Conservation (phyloP, 129 eudicot genomes). For the Saussurea involucrata region DNA sequence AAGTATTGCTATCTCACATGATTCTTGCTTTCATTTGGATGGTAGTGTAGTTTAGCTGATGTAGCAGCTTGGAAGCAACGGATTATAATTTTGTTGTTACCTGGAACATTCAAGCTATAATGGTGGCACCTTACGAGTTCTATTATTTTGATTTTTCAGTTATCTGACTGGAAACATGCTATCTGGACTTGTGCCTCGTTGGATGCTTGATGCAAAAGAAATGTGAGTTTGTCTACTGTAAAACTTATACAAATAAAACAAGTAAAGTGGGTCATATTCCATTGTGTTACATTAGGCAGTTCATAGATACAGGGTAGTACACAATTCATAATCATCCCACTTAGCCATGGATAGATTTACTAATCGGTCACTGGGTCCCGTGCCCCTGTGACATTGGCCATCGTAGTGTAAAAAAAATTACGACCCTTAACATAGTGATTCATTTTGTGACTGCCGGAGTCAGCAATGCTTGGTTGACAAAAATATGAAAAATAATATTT, state of each 20-base stretch:
- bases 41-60: no score
- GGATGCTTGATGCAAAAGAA: constrained; percentile 36
- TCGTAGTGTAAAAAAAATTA: not conserved
- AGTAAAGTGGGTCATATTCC: no score
- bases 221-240: constrained; percentile 30
- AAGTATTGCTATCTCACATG: not conserved
- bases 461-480: not conserved
- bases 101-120: no score
- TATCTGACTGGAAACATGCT: constrained; percentile 54
- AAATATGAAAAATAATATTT: not conserved
- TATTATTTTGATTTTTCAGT: constrained; percentile 12
- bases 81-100: no score
- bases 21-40: not conserved
- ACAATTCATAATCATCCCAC: not conserved
- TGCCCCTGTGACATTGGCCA: not conserved
- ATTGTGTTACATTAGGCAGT: not conserved
- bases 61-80: no score
- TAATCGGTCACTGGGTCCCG: not conserved
- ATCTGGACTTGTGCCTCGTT: constrained; percentile 43
- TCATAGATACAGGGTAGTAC: not conserved
- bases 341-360: not conserved
- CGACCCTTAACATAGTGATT: not conserved
- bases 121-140: not conserved
- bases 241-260: not conserved
- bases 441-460: not conserved